Base-by-base conservation (phyloP, 2,329 filamentous ascomycete species). In the Metarhizium anisopliae region DNA sequence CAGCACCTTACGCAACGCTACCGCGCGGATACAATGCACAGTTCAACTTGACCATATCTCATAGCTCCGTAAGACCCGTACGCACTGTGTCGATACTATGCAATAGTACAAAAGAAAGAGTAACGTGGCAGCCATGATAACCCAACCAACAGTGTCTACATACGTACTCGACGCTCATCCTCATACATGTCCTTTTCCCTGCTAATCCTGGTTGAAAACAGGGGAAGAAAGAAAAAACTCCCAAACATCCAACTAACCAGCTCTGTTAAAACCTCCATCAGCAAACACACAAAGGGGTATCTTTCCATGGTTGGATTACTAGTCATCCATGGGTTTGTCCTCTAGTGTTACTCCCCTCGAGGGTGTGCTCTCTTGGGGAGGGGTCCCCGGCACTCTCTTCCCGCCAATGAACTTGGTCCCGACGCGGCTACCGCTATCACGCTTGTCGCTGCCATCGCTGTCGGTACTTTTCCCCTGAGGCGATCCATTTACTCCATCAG, bases 351-450 rank as follows among this genome's bases (percentile, higher is more conserved):
- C 73, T 29, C 77, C 77, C n/a, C 76, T 71, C 20, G 64, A 59
- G 13, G 61, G 66, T 49, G 61, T 40, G 36, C 40, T 57, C 32
- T 72, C 69, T 47, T 58, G 56, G n/a, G 69, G 66, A 2, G 69
- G 66, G 3, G 65, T 64, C 40, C 60, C 61, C 25, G 69, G 58
- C 38, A 72, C 62, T 47, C 80, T 71, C 57, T 77, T 76, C 40
- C 77, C 80, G 52, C 67, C 82, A 62, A 73, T 82, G 59, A 84
- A 72, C 45, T 69, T 70, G 51, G 67, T 61, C 0, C 64, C 63
- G 32, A 63, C 61, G 60, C 75, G 78, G 60, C 83, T 77, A 50
- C 78, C 77, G 59, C 84, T 88, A 66, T 86, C 84, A 52, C 84
- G 79, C 71, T 87, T 87, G 62, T 85, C 81, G 2, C 56, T 56